phyloP scores from a whole-genome alignment of 1,284 basidiomycete species.

The Fomitiporia mediterranea region DNA sequence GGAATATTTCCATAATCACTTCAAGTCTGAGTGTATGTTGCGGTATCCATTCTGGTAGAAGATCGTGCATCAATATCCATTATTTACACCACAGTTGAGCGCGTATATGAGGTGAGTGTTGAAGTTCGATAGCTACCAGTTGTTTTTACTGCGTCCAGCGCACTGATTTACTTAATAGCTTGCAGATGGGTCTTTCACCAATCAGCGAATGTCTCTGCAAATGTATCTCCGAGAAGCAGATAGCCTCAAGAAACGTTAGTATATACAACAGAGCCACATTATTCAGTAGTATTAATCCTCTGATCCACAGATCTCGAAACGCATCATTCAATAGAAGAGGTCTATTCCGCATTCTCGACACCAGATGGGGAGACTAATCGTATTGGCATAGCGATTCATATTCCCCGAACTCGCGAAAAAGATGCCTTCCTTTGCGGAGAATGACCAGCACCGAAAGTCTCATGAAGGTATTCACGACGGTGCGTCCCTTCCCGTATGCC shows the following conservation, averaged over 20 bases:
- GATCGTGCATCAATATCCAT: not conserved
- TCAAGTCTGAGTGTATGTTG: constrained; percentile 18
- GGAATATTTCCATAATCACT: constrained; percentile 17
- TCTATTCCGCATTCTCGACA: not conserved
- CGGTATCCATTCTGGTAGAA: not conserved
- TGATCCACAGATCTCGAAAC: constrained; percentile 45
- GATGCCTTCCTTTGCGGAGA: constrained; percentile 55
- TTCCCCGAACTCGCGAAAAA: constrained; percentile 61
- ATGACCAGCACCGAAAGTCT: constrained; percentile 51
- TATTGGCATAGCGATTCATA: constrained; percentile 35
- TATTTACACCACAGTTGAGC: constrained; percentile 30
- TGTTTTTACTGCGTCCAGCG: not conserved
- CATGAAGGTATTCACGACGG: constrained; percentile 68
- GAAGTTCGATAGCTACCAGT: not conserved
- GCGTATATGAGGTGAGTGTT: constrained; percentile 31
- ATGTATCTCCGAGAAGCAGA: constrained; percentile 42
- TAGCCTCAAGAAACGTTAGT: constrained; percentile 41
- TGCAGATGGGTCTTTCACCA: constrained; percentile 47
- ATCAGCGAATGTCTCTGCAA: constrained; percentile 39
- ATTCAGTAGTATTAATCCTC: too few species aligned
- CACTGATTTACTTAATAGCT: constrained; percentile 29
- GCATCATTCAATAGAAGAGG: constrained; percentile 65
- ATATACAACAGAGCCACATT: not conserved
- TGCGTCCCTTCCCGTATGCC: constrained; percentile 25
- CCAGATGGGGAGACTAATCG: too few species aligned